Evolutionary conservation across 768 basidiomycete species (phyloP), one percentile per base, ranked within the genome.

Genomic region (Termitomyces sp.): DNA sequence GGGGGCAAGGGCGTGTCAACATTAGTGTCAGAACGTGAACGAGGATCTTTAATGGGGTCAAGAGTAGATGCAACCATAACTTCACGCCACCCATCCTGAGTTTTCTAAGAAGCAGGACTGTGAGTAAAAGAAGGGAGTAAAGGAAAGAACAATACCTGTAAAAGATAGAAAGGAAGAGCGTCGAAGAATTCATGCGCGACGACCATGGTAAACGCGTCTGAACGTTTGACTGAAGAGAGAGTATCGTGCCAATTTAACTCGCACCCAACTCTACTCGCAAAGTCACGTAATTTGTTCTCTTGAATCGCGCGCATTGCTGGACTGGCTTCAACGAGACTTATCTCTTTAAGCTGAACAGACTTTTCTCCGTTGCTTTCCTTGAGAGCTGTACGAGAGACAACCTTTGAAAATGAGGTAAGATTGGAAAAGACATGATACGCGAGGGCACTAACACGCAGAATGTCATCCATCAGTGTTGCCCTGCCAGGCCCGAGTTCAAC

Each of bases 111-210:
- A 22, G 35, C 26, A 9, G 6, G 18, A 16, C 33, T 9, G 26
- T 49, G 7, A 40, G 32, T 33, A 18, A 40, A 48, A 41, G 5
- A 13, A n/a, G 16, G 3, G 13, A 8, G 11, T 5, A 43, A 13
- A 30, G 1, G 20, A 22, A 20, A 30, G 20, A 46, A 13, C 77
- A 24, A 11, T 62, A 93, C 94, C 77, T 96, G 86, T 38, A 98
- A 74, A 38, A 94, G 75, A 70, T 97, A 92, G 48, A 98, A 86
- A 0, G 97, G 96, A 45, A 99, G 77, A 0, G 95, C 95, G 68
- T 98, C 97, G 61, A 99, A 98, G 73, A 98, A 96, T 67, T 98
- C 97, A 70, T 99, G 95, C 0, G 97, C 97, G 16, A 98, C 74
- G 24, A 97, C 70, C 76, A 97, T 85, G 0, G 94, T 94, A 70